Evolutionary conservation across 768 basidiomycete species (phyloP), one percentile per base, ranked within the genome.

Genomic region (Mycena galopus): DNA sequence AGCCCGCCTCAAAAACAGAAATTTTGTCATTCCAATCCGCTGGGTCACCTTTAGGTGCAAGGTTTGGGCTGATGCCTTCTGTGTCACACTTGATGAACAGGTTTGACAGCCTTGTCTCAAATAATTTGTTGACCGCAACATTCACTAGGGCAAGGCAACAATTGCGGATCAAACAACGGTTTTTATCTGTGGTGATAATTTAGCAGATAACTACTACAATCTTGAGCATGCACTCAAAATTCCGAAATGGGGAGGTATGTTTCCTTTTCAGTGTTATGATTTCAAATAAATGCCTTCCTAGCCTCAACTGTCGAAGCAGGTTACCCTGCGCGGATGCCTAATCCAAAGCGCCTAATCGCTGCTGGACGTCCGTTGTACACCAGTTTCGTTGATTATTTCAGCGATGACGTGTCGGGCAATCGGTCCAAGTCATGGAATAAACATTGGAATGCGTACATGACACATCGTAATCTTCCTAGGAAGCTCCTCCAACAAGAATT

Each of bases 321-420:
- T 7, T 73, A 79, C 71, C 69, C 47, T 10, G 21, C 21, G 25
- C 47, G 47, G 8, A 50, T 50, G 47, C 47, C 47, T 6, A 50
- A 50, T 65, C 80, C 82, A 2, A 76, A 80, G 42, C 78, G 76
- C 16, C 71, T 60, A 0, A 67, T 83, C 25, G 82, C 81, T 42
- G 65, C 78, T 10, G 81, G 81, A 80, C 77, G 32, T 80, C 79
- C 25, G 75, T n/a, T n/a, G n/a, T n/a, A n/a, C n/a, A n/a, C n/a
- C n/a, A n/a, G n/a, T n/a, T n/a, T n/a, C n/a, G n/a, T 83, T 62
- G 80, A 82, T 58, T 55, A 83, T 3, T 85, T 82, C 66, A 76
- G 80, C 2, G 85, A 87, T 67, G 84, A 88, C 73, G 83, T 86
- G 0, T 88, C 84, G 0, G 85, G 85, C 12, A 86, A 73, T 75